Base-by-base conservation (phyloP, 163 green algal species). In the Trebouxia gelatinosa region DNA sequence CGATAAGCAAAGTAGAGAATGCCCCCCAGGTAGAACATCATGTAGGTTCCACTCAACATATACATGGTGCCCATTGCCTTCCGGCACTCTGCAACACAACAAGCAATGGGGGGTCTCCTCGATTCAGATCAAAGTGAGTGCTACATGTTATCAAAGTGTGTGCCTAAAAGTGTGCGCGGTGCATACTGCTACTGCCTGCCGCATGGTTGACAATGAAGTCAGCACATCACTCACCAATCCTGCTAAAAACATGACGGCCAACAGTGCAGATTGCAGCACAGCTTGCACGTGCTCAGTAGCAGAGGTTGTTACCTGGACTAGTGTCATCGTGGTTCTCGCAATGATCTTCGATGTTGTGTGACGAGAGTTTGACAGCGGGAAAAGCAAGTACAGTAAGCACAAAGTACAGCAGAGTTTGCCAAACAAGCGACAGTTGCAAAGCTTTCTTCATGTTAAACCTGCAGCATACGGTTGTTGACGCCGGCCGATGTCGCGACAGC, bases 321-420 rank as follows among this genome's bases (percentile, higher is more conserved):
- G 9, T 13, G 13, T 54, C 43, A 9, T 54, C 11, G 43, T 54
- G 11, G 9, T 54, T 13, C 13, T 54, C 13, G 43, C 43, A 54
- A 54, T 54, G 43, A 54, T 9, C 43, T 54, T 54, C 43, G 13
- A 54, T 13, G 13, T 54, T 13, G 43, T 54, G 9, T 54, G 43
- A 57, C 16, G 66, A 75, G 17, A 40, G 37, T 5, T 75, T 43
- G 17, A 59, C 35, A 17, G 54, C 16, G 17, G 66, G 66, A 32
- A 43, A 54, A 21, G 66, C n/a, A n/a, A 75, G 50, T 3, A 75
- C 6, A 29, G 50, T 59, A 3, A 75, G 35, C 2, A 31, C 35
- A 40, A 77, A 65, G 68, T 77, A 77, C 11, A 77, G 39, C n/a
- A 54, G 21, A n/a, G 68, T n/a, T 26, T 77, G 68, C 68, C 54